Evolutionary conservation across 176 grass and related monocot species (phyloP).

Genomic region (Oryza nivara): DNA sequence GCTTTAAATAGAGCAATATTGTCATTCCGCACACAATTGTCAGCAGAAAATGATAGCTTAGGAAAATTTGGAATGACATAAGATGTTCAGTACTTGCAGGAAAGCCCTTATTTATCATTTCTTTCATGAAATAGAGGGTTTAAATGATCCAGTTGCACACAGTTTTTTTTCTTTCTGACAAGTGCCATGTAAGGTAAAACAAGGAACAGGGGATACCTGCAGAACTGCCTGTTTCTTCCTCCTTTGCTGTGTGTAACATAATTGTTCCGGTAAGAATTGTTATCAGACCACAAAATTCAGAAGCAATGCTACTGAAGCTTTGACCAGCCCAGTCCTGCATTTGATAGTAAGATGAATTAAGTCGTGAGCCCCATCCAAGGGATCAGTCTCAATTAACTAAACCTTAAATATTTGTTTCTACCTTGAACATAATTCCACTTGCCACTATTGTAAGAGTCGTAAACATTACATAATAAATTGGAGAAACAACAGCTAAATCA

Average conservation of each 20-base stretch:
- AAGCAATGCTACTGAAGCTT: slow-evolving; percentile 75
- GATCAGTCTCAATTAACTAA: slow-evolving; percentile 31
- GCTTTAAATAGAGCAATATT: not conserved
- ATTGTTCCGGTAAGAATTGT: slow-evolving; percentile 91
- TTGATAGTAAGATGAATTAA: slow-evolving; percentile 33
- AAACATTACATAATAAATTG: slow-evolving; percentile 97
- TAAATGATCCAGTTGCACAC: not conserved
- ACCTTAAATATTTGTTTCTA: slow-evolving; percentile 19
- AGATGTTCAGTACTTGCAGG: not conserved
- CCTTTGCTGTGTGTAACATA: slow-evolving; percentile 78
- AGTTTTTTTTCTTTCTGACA: not conserved
- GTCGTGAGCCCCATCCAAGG: not conserved
- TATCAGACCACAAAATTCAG: slow-evolving; percentile 89
- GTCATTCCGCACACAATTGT: not conserved
- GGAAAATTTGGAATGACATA: not conserved
- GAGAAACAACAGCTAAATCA: slow-evolving; percentile 87
- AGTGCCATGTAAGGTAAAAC: not conserved
- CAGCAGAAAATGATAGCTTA: not conserved
- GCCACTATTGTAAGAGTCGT: slow-evolving; percentile 92
- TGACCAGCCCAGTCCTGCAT: slow-evolving; percentile 87
- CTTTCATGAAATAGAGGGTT: not conserved
- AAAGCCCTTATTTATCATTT: not conserved
- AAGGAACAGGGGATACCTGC: slow-evolving; percentile 39
- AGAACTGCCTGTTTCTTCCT: slow-evolving; percentile 59
- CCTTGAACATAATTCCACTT: slow-evolving; percentile 99